Percentiles rank a stretch among this genome's conserved stretches.
These are phyloP conservation scores for Cucurbita pepo DNA, from an alignment of 306 rosid species.

Conservation along the genomic window DNA sequence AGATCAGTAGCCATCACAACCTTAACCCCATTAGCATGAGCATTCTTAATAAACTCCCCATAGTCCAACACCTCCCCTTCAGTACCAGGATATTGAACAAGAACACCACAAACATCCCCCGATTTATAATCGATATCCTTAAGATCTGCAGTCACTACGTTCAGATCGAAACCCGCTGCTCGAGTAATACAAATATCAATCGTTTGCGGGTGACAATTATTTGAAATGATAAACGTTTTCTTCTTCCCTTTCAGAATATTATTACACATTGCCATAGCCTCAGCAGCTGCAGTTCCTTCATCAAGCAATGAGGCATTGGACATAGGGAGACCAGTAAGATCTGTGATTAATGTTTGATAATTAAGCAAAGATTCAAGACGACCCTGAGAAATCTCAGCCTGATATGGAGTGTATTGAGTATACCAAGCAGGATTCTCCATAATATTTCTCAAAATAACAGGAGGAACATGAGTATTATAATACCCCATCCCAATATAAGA, in stretches of 20 bases:
- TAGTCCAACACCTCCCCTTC: constrained; percentile 96
- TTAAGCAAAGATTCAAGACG: constrained; percentile 84
- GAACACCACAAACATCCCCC: constrained; percentile 95
- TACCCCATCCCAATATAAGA: constrained; percentile 91
- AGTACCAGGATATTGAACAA: constrained; percentile 97
- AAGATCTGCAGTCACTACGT: constrained; percentile 50
- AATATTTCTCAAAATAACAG: constrained; percentile 84
- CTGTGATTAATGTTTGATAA: constrained; percentile 72
- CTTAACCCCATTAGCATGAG: constrained; percentile 90
- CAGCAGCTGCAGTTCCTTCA: constrained; percentile 98
- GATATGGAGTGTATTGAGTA: constrained; percentile 96
- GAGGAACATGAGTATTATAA: constrained; percentile 81
- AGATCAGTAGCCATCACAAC: constrained; percentile 97
- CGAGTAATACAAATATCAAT: constrained; percentile 77
- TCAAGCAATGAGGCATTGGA: constrained; percentile 96
- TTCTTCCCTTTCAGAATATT: constrained; percentile 77
- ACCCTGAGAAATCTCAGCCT: constrained; percentile 97
- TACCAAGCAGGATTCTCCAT: constrained; percentile 99
- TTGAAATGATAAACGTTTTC: constrained; percentile 78
- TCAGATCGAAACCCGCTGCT: constrained; percentile 80
- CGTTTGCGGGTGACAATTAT: constrained; percentile 85
- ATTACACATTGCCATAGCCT: constrained; percentile 98
- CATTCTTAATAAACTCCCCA: constrained; percentile 73
- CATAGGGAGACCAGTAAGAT: constrained; percentile 94
- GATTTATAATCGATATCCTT: constrained; percentile 66